These are phyloP conservation scores for Psilocybe subaeruginosa DNA, from an alignment of 768 basidiomycete species.

Conservation along the genomic window DNA sequence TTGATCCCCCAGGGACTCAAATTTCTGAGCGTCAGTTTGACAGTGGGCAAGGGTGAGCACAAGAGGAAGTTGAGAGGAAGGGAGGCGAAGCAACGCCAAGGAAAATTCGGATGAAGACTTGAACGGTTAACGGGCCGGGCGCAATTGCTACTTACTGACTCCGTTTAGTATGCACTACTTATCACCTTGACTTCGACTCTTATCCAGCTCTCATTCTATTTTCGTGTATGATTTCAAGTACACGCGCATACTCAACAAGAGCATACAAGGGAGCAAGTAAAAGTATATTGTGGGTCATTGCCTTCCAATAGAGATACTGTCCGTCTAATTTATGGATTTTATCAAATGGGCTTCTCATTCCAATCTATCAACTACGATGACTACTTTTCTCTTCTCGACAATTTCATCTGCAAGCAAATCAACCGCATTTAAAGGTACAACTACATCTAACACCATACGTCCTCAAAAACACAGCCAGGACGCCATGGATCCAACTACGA, in stretches of 20 bases:
- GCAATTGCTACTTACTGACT: not conserved
- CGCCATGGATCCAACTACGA: not conserved
- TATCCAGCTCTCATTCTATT: not conserved
- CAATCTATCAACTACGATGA: not conserved
- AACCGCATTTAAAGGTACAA: constrained; percentile 4
- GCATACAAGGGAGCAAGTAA: constrained; percentile 1
- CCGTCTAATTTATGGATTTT: not conserved
- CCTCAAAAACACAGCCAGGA: not conserved
- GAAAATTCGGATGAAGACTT: not conserved
- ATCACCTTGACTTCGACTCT: not conserved
- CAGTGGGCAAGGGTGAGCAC: no score
- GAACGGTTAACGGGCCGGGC: not conserved
- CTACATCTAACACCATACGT: not conserved
- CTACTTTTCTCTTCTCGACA: not conserved
- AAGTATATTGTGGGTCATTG: constrained; percentile 14
- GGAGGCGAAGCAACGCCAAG: no score
- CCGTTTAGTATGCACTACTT: not conserved
- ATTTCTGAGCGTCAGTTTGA: no score
- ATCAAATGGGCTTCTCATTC: not conserved
- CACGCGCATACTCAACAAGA: constrained; percentile 12
- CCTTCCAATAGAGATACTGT: not conserved
- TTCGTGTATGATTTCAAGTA: constrained; percentile 5
- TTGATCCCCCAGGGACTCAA: no score
- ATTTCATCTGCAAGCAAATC: constrained; percentile 7
- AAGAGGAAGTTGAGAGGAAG: no score